These are phyloP conservation scores for Pichia sp. DNA, from an alignment of 1,139 yeast genomes.

Conservation along the genomic window DNA sequence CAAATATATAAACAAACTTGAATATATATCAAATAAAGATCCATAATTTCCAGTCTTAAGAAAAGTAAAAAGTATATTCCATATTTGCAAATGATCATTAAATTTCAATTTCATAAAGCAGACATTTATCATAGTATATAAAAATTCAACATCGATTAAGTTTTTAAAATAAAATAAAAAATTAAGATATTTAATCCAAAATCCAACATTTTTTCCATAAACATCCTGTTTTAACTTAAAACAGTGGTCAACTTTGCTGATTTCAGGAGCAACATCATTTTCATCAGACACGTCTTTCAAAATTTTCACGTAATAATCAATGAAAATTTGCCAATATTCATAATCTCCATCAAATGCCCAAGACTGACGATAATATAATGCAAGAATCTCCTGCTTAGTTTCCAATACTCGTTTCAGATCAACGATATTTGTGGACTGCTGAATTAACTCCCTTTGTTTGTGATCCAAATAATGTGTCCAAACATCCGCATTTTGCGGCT, in stretches of 20 bases:
- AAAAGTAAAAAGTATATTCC: slow-evolving; percentile 6
- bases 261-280: too few relatives aligned
- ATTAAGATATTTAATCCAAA: slow-evolving; percentile 4
- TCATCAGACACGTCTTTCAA: too few relatives aligned
- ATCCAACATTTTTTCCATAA: slow-evolving; percentile 1
- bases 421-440: too few relatives aligned
- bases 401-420: too few relatives aligned
- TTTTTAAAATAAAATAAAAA: not conserved
- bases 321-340: slow-evolving; percentile 2
- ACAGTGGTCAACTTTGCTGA: not conserved
- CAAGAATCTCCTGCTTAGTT: too few relatives aligned
- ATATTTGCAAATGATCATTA: slow-evolving; percentile 7
- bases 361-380: slow-evolving; percentile 2
- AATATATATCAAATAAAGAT: slow-evolving; percentile 7
- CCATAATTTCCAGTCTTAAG: not conserved
- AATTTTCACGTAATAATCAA: slow-evolving; percentile 5
- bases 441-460: too few relatives aligned
- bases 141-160: not conserved
- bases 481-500: slow-evolving; percentile 37
- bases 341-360: not conserved
- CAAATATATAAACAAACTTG: slow-evolving; percentile 11
- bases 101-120: slow-evolving; percentile 2
- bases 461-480: slow-evolving; percentile 53
- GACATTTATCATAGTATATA: not conserved
- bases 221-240: not conserved